Conservation (phyloP, 345 rosid species). For the Cardamine chenopodiifolia region DNA sequence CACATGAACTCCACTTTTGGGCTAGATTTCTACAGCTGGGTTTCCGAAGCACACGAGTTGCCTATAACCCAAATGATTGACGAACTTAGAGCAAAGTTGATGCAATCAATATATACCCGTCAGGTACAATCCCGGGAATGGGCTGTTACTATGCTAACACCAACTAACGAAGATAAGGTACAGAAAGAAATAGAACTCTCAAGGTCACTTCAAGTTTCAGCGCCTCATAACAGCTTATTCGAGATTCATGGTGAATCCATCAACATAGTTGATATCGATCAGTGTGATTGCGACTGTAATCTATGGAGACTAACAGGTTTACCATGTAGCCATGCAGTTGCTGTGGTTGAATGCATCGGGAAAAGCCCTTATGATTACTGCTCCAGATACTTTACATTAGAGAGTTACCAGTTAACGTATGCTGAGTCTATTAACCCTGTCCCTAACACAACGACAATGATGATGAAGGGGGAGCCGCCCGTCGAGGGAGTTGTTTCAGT, state of each 20-base stretch:
- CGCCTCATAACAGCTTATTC: conserved; percentile 51
- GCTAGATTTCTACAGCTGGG: conserved; percentile 82
- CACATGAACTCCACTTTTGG: conserved; percentile 80
- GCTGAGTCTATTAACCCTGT: conserved; percentile 77
- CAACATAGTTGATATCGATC: conserved; percentile 61
- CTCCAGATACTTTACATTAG: conserved; percentile 66
- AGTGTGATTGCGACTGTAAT: conserved; percentile 83
- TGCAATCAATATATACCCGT: conserved; percentile 69
- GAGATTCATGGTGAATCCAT: conserved; percentile 78
- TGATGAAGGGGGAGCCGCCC: conserved; percentile 48
- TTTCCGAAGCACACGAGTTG: conserved; percentile 76
- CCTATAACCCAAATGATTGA: conserved; percentile 90
- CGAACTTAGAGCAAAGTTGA: conserved; percentile 71
- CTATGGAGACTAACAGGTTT: conserved; percentile 71
- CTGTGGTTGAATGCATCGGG: conserved; percentile 60
- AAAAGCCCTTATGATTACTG: conserved; percentile 80
- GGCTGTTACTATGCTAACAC: conserved; percentile 62
- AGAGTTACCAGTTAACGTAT: conserved; percentile 56
- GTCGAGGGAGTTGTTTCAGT: conserved; percentile 50
- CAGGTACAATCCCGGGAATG: conserved; percentile 71
- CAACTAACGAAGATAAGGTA: conserved; percentile 73
- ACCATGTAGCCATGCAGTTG: conserved; percentile 83
- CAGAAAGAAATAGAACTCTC: conserved; percentile 58
- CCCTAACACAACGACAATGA: conserved; percentile 54
- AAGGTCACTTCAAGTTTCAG: conserved; percentile 58